Evolutionary conservation across 352 stramenopile genomes (phyloP).

Genomic region (Phytophthora hibernalis): DNA sequence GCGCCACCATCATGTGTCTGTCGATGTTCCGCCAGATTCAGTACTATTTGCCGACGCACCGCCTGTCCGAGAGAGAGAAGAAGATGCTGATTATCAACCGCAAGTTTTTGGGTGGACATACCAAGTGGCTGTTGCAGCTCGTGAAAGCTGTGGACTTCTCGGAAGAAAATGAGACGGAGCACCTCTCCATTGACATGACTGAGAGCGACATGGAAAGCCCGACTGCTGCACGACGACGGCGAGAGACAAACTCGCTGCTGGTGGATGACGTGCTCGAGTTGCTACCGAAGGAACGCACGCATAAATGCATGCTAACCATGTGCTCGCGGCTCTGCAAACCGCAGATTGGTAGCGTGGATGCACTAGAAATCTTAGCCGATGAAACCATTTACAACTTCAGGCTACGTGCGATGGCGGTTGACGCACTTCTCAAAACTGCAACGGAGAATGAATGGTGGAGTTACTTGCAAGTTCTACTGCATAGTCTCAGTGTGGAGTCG

Average conservation of each 20-base stretch:
- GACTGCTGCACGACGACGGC: constrained; percentile 8
- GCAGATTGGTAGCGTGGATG: constrained; percentile 79
- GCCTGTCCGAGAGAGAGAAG: constrained; percentile 75
- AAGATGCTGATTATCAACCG: constrained; percentile 82
- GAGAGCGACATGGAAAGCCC: constrained; percentile 31
- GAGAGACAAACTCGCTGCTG: constrained; percentile 43
- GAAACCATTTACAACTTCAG: constrained; percentile 66
- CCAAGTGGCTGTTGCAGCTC: constrained; percentile 87
- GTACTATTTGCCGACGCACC: constrained; percentile 85
- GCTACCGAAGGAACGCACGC: constrained; percentile 65
- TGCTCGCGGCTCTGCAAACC: constrained; percentile 82
- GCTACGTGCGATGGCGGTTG: constrained; percentile 67
- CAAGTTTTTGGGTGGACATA: constrained; percentile 77
- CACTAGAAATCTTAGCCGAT: constrained; percentile 78
- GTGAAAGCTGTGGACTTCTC: constrained; percentile 85
- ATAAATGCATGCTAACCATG: constrained; percentile 91
- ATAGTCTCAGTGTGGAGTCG: constrained; percentile 76
- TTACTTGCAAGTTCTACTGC: constrained; percentile 76
- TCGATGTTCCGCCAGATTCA: constrained; percentile 91
- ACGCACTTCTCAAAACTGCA: constrained; percentile 68
- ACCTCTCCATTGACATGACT: constrained; percentile 24
- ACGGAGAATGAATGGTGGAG: constrained; percentile 85
- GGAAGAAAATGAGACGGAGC: constrained; percentile 57
- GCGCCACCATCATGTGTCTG: constrained; percentile 88
- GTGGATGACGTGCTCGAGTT: constrained; percentile 70